These are phyloP conservation scores for Epichloe uncinata DNA, from an alignment of 2,329 filamentous ascomycete genomes.

Conservation along the genomic window DNA sequence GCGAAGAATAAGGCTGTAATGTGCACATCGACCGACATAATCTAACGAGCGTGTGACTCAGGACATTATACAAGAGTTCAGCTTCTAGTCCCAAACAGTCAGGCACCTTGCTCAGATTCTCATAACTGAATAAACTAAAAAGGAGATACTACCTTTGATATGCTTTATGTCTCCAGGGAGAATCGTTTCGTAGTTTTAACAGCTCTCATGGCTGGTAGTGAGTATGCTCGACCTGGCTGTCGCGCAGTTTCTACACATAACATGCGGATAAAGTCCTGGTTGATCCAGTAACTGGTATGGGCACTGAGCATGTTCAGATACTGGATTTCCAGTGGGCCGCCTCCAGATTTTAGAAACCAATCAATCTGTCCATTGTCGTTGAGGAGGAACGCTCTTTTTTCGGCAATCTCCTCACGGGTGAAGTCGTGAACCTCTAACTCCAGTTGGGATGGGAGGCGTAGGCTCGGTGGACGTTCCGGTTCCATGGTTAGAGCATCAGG, in stretches of 20 bases:
- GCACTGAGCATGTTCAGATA: conserved; percentile 96
- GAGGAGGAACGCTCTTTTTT: conserved; percentile 73
- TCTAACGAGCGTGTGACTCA: background rate
- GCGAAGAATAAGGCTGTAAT: background rate
- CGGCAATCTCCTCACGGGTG: conserved; percentile 78
- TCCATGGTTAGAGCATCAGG: conserved; percentile 17
- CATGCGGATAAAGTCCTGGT: conserved; percentile 78
- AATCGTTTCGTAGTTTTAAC: conserved; percentile 36
- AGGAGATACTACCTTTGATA: too few species aligned
- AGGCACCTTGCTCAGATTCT: background rate
- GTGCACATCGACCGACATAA: background rate
- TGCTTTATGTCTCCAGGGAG: conserved; percentile 5
- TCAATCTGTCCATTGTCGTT: conserved; percentile 98
- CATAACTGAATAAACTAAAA: too few species aligned
- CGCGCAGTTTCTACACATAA: conserved; percentile 80
- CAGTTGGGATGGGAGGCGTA: conserved; percentile 49
- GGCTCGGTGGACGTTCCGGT: conserved; percentile 23
- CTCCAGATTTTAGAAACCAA: conserved; percentile 70
- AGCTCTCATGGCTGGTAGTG: conserved; percentile 45
- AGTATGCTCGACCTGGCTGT: conserved; percentile 48
- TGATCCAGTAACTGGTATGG: conserved; percentile 88
- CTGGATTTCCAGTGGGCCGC: conserved; percentile 83
- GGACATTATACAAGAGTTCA: background rate
- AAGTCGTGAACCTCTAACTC: conserved; percentile 96
- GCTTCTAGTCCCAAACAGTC: background rate